Evolutionary conservation across 2,329 filamentous ascomycete genomes (phyloP).

Genomic region (Orbilia quercus): DNA sequence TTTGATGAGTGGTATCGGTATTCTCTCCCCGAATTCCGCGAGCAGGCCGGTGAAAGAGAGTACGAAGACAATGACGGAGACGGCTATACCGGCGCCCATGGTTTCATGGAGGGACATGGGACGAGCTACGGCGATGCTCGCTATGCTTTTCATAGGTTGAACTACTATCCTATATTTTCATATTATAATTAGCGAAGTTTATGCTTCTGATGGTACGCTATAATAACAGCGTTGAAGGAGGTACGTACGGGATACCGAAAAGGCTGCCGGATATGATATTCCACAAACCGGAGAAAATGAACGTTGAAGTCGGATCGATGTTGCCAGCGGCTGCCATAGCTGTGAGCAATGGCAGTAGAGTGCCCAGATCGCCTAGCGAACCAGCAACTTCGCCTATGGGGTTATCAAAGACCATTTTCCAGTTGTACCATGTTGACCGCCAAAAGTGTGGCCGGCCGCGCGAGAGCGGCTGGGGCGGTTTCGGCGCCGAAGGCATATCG

Average conservation of each 20-base stretch:
- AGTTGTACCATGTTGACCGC: constrained; percentile 58
- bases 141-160: constrained; percentile 80
- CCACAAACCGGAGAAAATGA: constrained; percentile 87
- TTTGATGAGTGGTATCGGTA: constrained; percentile 89
- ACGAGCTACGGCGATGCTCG: constrained; percentile 83
- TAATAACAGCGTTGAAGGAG: too few species aligned
- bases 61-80: constrained; percentile 77
- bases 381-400: constrained; percentile 84
- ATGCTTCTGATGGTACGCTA: neutral
- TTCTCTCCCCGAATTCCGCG: constrained; percentile 75
- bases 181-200: constrained; percentile 9
- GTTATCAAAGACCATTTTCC: constrained; percentile 67
- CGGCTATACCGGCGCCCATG: constrained; percentile 84
- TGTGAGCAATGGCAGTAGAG: constrained; percentile 52
- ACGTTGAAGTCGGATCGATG: constrained; percentile 82
- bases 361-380: constrained; percentile 68
- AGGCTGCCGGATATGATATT: constrained; percentile 83
- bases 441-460: constrained; percentile 52
- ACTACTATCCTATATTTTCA: constrained; percentile 48
- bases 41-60: constrained; percentile 85
- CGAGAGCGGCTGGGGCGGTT: constrained; percentile 51
- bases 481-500: constrained; percentile 35
- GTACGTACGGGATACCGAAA: constrained; percentile 80
- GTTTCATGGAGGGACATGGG: constrained; percentile 76
- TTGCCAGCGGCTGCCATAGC: constrained; percentile 81